Base-by-base conservation (phyloP, 176 grass and related monocot genomes). In the Hsuehochloa calcarea region DNA sequence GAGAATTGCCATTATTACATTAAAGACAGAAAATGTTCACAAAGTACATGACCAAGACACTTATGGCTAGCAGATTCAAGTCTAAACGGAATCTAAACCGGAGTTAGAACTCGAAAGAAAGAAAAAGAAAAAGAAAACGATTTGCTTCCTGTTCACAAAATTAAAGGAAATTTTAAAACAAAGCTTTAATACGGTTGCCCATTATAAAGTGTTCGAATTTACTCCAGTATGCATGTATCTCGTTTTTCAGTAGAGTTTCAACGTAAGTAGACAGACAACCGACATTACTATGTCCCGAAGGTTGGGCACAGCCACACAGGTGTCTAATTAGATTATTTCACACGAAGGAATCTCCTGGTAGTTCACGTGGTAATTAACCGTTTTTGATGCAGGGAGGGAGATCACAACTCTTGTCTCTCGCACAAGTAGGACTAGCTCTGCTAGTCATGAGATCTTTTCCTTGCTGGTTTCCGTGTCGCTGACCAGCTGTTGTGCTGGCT, bases 281-380 rank as follows among this genome's bases (percentile, higher is more conserved):
- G 41, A 68, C 51, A 68, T 60, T 80, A 85, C 69, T 75, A 15
- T 89, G 75, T 51, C 16, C 41, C 5, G 55, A 52, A 17, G 45
- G 13, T 2, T 47, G 38, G 64, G n/a, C 56, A 6, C 72, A 59
- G 65, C 84, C 79, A 73, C n/a, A 86, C 88, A 87, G 56, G 84
- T 90, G 84, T 83, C 88, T 38, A 41, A 8, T n/a, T 76, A 69
- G 62, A 82, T 27, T 82, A 82, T 56, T 61, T 56, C 52, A 26
- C 52, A 9, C 61, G 5, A n/a, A 68, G 62, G 74, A 62, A 86
- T 63, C 67, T 60, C 44, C 43, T 75, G 60, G 40, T 78, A 78
- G 26, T 78, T 90, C 79, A 90, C 84, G 88, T 90, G 88, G 82
- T 34, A 6, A 31, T 74, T 78, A 22, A 15, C 59, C 81, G 3